A percentile compares a stretch with the other conserved stretches of the same genome.
Evolutionary conservation across 2,329 filamentous ascomycete species (phyloP).

Genomic region (Cladophialophora carrionii): DNA sequence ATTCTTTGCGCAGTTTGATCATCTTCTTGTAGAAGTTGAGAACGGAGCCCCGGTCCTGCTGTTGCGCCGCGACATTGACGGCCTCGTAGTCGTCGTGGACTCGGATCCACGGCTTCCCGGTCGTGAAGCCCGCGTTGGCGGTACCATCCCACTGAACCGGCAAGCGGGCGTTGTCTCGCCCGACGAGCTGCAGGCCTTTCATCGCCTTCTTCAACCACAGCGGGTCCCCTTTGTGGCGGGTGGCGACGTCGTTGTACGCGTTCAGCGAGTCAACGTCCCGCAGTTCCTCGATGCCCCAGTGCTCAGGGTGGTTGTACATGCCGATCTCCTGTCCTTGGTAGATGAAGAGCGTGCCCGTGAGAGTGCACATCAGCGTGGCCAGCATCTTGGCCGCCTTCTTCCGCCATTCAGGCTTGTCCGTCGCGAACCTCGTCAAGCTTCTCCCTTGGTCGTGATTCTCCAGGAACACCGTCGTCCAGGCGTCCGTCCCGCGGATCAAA

Average conservation of each 20-base stretch:
- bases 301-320: constrained; percentile 57
- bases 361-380: constrained; percentile 59
- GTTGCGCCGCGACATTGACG: constrained; percentile 63
- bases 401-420: constrained; percentile 56
- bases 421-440: constrained; percentile 58
- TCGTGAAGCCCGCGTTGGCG: constrained; percentile 68
- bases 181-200: constrained; percentile 54
- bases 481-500: constrained; percentile 56
- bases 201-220: constrained; percentile 52
- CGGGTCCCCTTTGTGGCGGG: constrained; percentile 42
- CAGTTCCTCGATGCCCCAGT: constrained; percentile 51
- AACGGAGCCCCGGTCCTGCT: constrained; percentile 52
- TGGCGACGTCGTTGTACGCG: constrained; percentile 48
- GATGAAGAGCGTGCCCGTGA: constrained; percentile 58
- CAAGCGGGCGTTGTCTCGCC: constrained; percentile 69
- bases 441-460: constrained; percentile 70
- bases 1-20: constrained; percentile 62
- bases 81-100: constrained; percentile 64
- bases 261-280: constrained; percentile 43
- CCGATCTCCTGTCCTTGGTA: constrained; percentile 64
- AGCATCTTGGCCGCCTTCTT: constrained; percentile 62
- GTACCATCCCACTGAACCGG: constrained; percentile 71
- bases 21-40: constrained; percentile 65
- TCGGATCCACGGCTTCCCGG: constrained; percentile 68
- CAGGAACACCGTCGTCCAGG: constrained; percentile 68